Evolutionary conservation across 768 basidiomycete genomes (phyloP), one percentile per base, ranked within the genome.

Genomic region (Cantharellus cinnabarinus): DNA sequence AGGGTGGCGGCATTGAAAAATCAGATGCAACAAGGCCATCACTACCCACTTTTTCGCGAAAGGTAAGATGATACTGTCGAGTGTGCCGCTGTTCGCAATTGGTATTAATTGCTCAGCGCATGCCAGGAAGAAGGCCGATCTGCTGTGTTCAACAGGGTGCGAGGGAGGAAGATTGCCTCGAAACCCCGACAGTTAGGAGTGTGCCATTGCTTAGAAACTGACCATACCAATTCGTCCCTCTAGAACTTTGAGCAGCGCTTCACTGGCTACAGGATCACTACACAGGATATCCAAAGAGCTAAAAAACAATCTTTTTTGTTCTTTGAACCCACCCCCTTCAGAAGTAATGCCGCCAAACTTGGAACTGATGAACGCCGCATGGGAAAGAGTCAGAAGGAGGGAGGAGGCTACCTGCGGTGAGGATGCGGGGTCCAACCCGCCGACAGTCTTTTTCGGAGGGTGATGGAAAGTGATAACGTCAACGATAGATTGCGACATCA

Each of bases 21-120:
- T 3, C 3, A 54, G 41, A 58, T 14, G 61, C 59, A 60, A 53
- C 40, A 60, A 51, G 60, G 41, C 52, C 44, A 40, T 54, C 58
- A 48, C 40, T 69, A 41, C 83, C 69, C 68, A 87, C 85, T 82
- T 81, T 48, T 78, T 70, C 63, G 82, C 81, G 20, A 84, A 65
- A 1, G 75, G 77, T 61, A 83, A 76, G 10, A 85, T 79, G 42
- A 71, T 69, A 3, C 76, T 67, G 65, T 75, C 75, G 56, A 88
- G 73, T 58, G 72, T 77, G 2, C 71, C 69, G 10, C 76, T 74
- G 55, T 71, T 73, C 14, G 90, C 69, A 3, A 76, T 73, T 0
- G 80, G 77, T 5, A 89, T 73, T 2, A 91, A 75, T 65, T 89
- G 89, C 67, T 91, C 89, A 29, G 85, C 76, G 59, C 79, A 79